Base-by-base conservation (phyloP, 352 stramenopile species). In the Globisporangium cylindrosporum region DNA sequence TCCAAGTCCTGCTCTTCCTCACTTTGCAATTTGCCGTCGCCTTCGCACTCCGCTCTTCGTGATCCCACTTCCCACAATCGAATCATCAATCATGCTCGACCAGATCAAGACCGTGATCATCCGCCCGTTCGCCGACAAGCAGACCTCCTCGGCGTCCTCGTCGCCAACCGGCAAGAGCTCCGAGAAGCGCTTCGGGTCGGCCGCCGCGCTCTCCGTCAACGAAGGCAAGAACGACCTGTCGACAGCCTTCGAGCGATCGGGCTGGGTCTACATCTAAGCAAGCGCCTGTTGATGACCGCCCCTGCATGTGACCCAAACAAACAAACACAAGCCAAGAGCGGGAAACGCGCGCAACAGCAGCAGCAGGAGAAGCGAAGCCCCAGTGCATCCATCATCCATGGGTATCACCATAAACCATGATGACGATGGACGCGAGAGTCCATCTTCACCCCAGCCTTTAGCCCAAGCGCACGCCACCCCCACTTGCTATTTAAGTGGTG, bases 161-260 rank as follows among this genome's bases (percentile, higher is more conserved):
- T 48, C 55, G n/a, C 24, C 64, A 1, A 22, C 43, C 0, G 32
- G 29, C 27, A 69, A 64, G 64, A 64, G 64, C 43, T 64, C 56
- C 5, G 78, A 87, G 77, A 78, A 90, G 74, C 70, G 70, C 53
- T 70, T 87, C n/a, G 55, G 64, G 54, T 61, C 29, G 51, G 25
- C 71, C 22, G 54, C 69, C 15, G 64, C 73, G 57, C 61, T 75
- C 62, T 79, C 73, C 32, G 69, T 72, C 22, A 75, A 84, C 29
- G 60, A 82, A 64, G 69, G 76, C 49, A 85, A 78, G 71, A 62
- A 68, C 32, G 84, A 92, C 67, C 59, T 76, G 7, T 90, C 84
- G 49, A 88, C 84, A n/a, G 84, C 84, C 20, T 92, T 92, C 64
- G 82, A 92, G 69, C 82, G 82, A 58, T 92, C 84, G 24, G 84